These are phyloP conservation scores for Drechmeria coniospora DNA, from an alignment of 2,329 filamentous ascomycete genomes.

Conservation along the genomic window DNA sequence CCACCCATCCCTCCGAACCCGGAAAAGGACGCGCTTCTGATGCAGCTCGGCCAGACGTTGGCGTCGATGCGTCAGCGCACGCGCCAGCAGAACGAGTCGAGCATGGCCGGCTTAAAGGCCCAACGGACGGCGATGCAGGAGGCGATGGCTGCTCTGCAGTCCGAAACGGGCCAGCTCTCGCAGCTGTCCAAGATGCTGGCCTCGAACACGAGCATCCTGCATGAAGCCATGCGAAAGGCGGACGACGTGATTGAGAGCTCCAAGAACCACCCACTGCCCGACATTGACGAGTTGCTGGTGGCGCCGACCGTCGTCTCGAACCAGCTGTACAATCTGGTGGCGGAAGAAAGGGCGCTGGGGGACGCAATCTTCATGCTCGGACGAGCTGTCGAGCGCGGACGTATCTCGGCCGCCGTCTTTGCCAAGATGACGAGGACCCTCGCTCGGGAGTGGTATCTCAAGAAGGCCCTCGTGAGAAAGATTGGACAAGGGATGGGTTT, in stretches of 20 bases:
- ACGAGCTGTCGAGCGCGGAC: constrained; percentile 56
- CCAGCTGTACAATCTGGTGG: constrained; percentile 77
- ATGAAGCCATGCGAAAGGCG: constrained; percentile 61
- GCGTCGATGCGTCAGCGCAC: constrained; percentile 52
- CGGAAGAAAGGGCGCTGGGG: constrained; percentile 73
- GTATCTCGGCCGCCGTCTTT: constrained; percentile 58
- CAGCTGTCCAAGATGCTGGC: constrained; percentile 55
- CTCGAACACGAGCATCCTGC: constrained; percentile 65
- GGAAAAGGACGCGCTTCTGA: constrained; percentile 77
- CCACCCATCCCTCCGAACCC: constrained; percentile 91
- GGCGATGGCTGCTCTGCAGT: constrained; percentile 53
- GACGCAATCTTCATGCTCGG: constrained; percentile 78
- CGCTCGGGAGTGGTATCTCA: constrained; percentile 67
- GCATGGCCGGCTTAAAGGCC: constrained; percentile 58
- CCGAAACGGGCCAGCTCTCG: constrained; percentile 56
- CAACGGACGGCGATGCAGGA: constrained; percentile 64
- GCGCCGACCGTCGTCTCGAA: constrained; percentile 85
- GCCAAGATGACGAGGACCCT: constrained; percentile 61
- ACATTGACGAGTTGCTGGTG: constrained; percentile 83
- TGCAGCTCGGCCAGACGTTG: constrained; percentile 57
- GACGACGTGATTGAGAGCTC: constrained; percentile 63
- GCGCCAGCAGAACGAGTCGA: constrained; percentile 56
- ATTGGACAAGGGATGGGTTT: constrained; percentile 65
- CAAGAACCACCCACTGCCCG: constrained; percentile 51
- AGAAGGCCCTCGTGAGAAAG: constrained; percentile 67